phyloP scores from a whole-genome alignment of 2,329 filamentous ascomycete genomes.

The Trichoderma sp. region DNA sequence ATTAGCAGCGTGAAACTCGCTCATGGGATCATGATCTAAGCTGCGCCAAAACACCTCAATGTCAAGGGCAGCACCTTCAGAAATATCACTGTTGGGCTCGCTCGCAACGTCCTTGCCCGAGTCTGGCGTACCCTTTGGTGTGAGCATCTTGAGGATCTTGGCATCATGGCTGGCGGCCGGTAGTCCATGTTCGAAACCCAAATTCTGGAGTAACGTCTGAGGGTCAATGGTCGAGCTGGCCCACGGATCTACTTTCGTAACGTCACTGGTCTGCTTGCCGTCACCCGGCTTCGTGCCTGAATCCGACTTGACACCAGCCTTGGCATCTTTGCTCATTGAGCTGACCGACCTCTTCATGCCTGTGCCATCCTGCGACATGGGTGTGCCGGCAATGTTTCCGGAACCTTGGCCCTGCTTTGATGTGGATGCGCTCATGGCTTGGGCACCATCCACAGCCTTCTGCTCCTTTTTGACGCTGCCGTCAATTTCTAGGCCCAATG shows the following conservation, averaged over 20 bases:
- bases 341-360: constrained; percentile 53
- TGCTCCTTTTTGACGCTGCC: constrained; percentile 42
- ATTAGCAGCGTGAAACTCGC: constrained; percentile 41
- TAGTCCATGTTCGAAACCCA: constrained; percentile 36
- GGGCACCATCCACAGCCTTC: constrained; percentile 32
- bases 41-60: constrained; percentile 52
- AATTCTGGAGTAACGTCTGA: constrained; percentile 38
- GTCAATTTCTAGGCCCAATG: constrained; percentile 52
- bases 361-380: constrained; percentile 48
- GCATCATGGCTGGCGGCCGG: constrained; percentile 53
- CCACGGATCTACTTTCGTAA: constrained; percentile 35
- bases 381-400: constrained; percentile 43
- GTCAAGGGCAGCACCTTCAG: constrained; percentile 53
- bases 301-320: constrained; percentile 32
- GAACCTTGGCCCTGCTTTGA: constrained; percentile 52
- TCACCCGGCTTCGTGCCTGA: constrained; percentile 32
- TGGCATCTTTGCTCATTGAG: constrained; percentile 43
- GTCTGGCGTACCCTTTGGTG: constrained; percentile 63
- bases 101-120: constrained; percentile 60
- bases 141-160: constrained; percentile 52
- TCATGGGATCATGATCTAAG: constrained; percentile 46
- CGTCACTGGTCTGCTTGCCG: constrained; percentile 29
- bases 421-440: constrained; percentile 40
- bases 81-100: constrained; percentile 62
- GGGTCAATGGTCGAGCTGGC: constrained; percentile 51